Evolutionary conservation across 2,329 filamentous ascomycete genomes (phyloP).

Genomic region (Chalaropsis ovoidea): DNA sequence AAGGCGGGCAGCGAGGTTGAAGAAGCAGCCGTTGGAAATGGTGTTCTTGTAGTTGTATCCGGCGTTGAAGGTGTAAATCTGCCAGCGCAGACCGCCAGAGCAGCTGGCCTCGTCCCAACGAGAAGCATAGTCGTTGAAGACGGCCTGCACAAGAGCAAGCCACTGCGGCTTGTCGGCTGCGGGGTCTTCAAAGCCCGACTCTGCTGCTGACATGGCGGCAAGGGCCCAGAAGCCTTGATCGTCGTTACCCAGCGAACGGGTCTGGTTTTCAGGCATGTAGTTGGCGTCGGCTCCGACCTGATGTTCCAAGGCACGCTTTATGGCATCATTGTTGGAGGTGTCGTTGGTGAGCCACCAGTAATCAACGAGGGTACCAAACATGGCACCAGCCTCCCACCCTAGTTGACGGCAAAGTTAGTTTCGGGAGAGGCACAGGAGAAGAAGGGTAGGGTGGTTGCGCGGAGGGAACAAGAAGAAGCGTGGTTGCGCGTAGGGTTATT

Average conservation of each 20-base stretch:
- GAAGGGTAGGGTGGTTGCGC: too few species aligned
- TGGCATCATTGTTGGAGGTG: constrained; percentile 50
- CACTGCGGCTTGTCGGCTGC: constrained; percentile 55
- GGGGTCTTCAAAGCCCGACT: constrained; percentile 64
- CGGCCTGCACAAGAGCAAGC: constrained; percentile 67
- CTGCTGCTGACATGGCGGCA: constrained; percentile 66
- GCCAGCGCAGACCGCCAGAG: constrained; percentile 70
- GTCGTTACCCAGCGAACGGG: constrained; percentile 55
- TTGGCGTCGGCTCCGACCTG: constrained; percentile 51
- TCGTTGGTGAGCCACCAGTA: constrained; percentile 65
- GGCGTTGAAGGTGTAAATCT: constrained; percentile 68
- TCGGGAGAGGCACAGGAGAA: constrained; percentile 30
- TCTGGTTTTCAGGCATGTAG: constrained; percentile 59
- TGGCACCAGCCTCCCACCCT: constrained; percentile 61
- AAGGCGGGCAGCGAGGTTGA: constrained; percentile 59
- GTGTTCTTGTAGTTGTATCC: constrained; percentile 61
- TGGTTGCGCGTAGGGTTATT: constrained; percentile 3
- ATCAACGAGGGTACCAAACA: constrained; percentile 62
- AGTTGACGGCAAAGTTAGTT: background rate
- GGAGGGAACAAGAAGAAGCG: too few species aligned
- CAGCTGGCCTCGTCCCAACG: constrained; percentile 60
- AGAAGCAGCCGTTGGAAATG: constrained; percentile 60
- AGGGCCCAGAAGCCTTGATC: constrained; percentile 82
- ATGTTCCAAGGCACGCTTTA: constrained; percentile 48
- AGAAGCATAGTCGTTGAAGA: constrained; percentile 65